These are phyloP conservation scores for Rubus idaeus DNA, from an alignment of 306 rosid genomes.

Conservation along the genomic window DNA sequence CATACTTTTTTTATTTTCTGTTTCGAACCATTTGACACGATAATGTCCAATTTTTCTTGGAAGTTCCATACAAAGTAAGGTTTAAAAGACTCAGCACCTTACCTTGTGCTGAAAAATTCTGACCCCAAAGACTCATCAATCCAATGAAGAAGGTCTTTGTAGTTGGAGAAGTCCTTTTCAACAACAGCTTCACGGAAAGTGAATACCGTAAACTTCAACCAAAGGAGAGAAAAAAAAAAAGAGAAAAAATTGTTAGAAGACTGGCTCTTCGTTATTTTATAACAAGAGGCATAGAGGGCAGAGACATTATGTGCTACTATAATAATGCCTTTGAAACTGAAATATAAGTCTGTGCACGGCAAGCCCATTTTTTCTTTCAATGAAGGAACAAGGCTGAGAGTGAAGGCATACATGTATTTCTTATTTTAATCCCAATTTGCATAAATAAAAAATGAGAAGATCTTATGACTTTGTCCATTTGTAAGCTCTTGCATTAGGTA, in stretches of 20 bases:
- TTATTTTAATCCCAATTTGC: conserved; percentile 34
- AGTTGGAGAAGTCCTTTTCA: conserved; percentile 29
- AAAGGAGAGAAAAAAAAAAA: not conserved
- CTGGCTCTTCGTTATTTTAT: not conserved
- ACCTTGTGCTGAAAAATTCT: not conserved
- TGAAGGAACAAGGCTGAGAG: conserved; percentile 11
- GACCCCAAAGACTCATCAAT: not conserved
- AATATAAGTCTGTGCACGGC: conserved; percentile 18
- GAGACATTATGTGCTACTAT: not conserved
- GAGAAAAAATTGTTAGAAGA: not conserved
- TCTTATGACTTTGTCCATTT: conserved; percentile 52
- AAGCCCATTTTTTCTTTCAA: conserved; percentile 10
- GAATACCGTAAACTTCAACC: conserved; percentile 19
- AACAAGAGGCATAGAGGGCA: not conserved
- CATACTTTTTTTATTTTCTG: not conserved
- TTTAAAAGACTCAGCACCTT: not conserved
- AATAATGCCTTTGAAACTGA: conserved; percentile 19
- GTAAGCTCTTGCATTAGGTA: conserved; percentile 41
- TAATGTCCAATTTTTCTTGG: not conserved
- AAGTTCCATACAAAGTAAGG: not conserved
- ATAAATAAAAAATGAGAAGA: not conserved
- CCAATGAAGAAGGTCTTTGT: not conserved
- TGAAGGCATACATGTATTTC: conserved; percentile 15
- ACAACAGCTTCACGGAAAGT: conserved; percentile 38
- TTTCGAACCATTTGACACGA: not conserved